phyloP scores from a whole-genome alignment of 2,329 filamentous ascomycete genomes.

The Ophiostoma australiae region DNA sequence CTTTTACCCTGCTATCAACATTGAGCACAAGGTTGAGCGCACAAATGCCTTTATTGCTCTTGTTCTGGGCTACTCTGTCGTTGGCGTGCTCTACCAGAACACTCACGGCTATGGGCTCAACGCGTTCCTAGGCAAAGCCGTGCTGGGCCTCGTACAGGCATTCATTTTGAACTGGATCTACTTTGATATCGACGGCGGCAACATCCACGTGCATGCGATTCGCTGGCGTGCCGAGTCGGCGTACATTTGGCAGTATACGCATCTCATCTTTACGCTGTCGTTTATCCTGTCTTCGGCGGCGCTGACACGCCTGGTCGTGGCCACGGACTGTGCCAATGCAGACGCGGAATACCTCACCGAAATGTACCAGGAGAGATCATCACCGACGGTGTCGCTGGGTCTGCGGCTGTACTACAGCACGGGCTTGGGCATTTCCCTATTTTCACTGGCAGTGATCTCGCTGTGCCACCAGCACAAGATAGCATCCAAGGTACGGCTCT shows the following conservation, averaged over 20 bases:
- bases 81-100: constrained; percentile 57
- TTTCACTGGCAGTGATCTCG: constrained; percentile 52
- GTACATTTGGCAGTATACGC: constrained; percentile 50
- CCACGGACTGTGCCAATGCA: constrained; percentile 49
- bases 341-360: constrained; percentile 47
- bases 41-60: constrained; percentile 61
- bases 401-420: constrained; percentile 60
- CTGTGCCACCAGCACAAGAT: constrained; percentile 53
- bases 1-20: constrained; percentile 58
- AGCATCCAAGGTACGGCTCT: constrained; percentile 44
- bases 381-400: constrained; percentile 46
- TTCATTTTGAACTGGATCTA: constrained; percentile 60
- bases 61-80: constrained; percentile 60
- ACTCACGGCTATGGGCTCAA: constrained; percentile 48
- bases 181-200: constrained; percentile 56
- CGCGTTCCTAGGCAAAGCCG: constrained; percentile 58
- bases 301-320: constrained; percentile 54
- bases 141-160: constrained; percentile 53
- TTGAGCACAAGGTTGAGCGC: constrained; percentile 61
- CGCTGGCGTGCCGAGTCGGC: constrained; percentile 41
- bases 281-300: constrained; percentile 57
- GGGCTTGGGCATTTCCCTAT: constrained; percentile 53
- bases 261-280: constrained; percentile 59
- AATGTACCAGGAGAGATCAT: constrained; percentile 46
- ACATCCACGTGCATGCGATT: constrained; percentile 57